Conservation (phyloP, 495 filamentous ascomycete genomes). For the Annulohypoxylon nitens region DNA sequence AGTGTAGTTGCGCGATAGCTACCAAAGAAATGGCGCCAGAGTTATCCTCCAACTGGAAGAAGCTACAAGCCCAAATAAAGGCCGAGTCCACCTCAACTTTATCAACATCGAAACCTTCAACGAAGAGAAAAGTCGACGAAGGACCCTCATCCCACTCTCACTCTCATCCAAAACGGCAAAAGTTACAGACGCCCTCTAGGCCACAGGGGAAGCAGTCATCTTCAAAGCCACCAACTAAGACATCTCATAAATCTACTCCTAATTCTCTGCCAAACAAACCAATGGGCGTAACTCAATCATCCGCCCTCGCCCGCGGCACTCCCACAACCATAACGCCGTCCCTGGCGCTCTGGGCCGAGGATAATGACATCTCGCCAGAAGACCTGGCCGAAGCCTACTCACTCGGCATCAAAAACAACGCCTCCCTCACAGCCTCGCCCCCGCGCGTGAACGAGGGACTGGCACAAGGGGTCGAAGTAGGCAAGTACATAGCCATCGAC, state of each 20-base stretch:
- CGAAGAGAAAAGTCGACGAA: slow-evolving; percentile 50
- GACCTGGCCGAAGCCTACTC: slow-evolving; percentile 73
- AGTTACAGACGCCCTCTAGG: slow-evolving; percentile 23
- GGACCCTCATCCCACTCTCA: slow-evolving; percentile 35
- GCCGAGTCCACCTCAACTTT: slow-evolving; percentile 61
- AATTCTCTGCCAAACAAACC: slow-evolving; percentile 12
- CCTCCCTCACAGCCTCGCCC: slow-evolving; percentile 27
- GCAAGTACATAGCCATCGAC: slow-evolving; percentile 92
- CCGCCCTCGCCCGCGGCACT: slow-evolving; percentile 48
- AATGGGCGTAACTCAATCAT: slow-evolving; percentile 58
- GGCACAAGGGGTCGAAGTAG: slow-evolving; percentile 65
- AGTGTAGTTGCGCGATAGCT: not conserved
- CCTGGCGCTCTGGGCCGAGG: slow-evolving; percentile 60
- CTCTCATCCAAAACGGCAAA: slow-evolving; percentile 42
- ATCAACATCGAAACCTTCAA: slow-evolving; percentile 26
- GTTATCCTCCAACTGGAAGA: slow-evolving; percentile 79
- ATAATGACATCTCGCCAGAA: slow-evolving; percentile 72
- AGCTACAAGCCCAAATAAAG: slow-evolving; percentile 74
- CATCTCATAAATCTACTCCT: slow-evolving; percentile 39
- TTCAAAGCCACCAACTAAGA: slow-evolving; percentile 52
- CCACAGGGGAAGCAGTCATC: slow-evolving; percentile 22
- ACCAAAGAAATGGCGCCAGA: slow-evolving; percentile 52
- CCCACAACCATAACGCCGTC: slow-evolving; percentile 53
- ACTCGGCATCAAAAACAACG: slow-evolving; percentile 54
- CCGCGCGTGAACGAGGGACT: slow-evolving; percentile 66